A percentile compares a stretch with the other conserved stretches of the same genome.
Conservation (phyloP, 2,329 filamentous ascomycete genomes). For the Phyllosticta capitalensis region DNA sequence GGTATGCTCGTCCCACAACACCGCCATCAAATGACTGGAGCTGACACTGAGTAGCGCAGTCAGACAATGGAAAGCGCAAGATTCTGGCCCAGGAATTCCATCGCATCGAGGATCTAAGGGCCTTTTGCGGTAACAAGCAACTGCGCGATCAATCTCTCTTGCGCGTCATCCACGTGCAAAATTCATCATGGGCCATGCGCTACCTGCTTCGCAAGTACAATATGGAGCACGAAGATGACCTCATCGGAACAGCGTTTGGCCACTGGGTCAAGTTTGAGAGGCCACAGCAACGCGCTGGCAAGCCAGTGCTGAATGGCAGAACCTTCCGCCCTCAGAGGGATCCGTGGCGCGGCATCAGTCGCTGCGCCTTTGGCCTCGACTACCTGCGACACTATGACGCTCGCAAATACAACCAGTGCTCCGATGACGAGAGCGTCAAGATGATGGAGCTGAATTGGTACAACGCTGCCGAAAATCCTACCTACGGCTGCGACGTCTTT, state of each 20-base stretch:
- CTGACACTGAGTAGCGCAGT: constrained; percentile 21
- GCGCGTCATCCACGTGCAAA: constrained; percentile 42
- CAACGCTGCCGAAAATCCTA: constrained; percentile 33
- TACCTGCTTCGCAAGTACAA: constrained; percentile 45
- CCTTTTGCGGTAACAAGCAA: constrained; percentile 33
- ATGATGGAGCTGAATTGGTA: constrained; percentile 45
- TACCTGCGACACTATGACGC: constrained; percentile 40
- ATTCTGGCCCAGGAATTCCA: constrained; percentile 41
- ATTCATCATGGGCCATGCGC: constrained; percentile 41
- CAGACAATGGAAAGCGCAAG: constrained; percentile 30
- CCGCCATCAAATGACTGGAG: not conserved
- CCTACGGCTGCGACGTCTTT: constrained; percentile 41
- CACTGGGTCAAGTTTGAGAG: constrained; percentile 40
- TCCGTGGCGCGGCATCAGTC: constrained; percentile 41
- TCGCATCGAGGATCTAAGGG: constrained; percentile 34
- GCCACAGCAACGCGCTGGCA: constrained; percentile 40
- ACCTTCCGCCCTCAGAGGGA: constrained; percentile 42
- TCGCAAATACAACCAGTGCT: constrained; percentile 15
- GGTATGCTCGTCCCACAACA: not conserved
- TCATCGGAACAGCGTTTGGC: constrained; percentile 41
- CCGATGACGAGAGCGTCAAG: constrained; percentile 23
- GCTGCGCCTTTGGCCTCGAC: constrained; percentile 43
- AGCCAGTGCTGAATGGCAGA: constrained; percentile 42
- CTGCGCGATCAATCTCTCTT: constrained; percentile 27
- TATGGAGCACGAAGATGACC: constrained; percentile 38